phyloP scores from a whole-genome alignment of 1,284 basidiomycete genomes.

The Apiotrichum gamsii region DNA sequence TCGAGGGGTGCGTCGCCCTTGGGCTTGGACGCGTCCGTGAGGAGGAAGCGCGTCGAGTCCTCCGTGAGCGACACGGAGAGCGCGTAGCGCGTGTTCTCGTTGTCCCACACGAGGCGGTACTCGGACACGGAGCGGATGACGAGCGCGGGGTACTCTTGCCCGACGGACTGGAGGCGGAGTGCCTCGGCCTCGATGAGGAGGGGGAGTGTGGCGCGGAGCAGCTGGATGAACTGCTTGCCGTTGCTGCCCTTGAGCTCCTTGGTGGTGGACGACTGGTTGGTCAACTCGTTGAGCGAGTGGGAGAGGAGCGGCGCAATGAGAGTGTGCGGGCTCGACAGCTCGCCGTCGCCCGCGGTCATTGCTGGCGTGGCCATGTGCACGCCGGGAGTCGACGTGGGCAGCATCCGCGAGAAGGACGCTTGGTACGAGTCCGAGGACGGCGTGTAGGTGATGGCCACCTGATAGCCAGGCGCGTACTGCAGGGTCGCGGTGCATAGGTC shows the following conservation, averaged over 20 bases:
- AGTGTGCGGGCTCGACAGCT: constrained; percentile 34
- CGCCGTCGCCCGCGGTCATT: constrained; percentile 1
- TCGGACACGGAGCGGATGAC: constrained; percentile 22
- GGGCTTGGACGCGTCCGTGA: constrained; percentile 22
- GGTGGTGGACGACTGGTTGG: constrained; percentile 1
- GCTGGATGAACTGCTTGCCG: constrained; percentile 29
- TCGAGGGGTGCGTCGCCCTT: constrained; percentile 7
- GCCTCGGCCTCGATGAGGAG: constrained; percentile 24
- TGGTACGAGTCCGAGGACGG: constrained; percentile 40
- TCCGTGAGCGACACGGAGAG: constrained; percentile 20
- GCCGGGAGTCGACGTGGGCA: not conserved
- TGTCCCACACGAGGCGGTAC: constrained; percentile 33
- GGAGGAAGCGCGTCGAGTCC: constrained; percentile 14
- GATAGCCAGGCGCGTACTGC: constrained; percentile 53
- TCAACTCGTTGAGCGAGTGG: constrained; percentile 37
- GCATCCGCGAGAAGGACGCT: constrained; percentile 27
- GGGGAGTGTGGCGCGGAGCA: constrained; percentile 33
- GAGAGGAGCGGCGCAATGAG: constrained; percentile 30
- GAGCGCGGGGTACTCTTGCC: constrained; percentile 14
- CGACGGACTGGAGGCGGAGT: constrained; percentile 7
- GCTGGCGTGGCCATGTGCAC: not conserved
- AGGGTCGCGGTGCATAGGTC: constrained; percentile 85
- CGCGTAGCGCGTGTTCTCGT: constrained; percentile 19
- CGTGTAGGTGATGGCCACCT: constrained; percentile 41
- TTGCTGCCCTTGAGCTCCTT: constrained; percentile 3